Base-by-base conservation (phyloP, 441 rosid species). In the Corymbia citriodora region DNA sequence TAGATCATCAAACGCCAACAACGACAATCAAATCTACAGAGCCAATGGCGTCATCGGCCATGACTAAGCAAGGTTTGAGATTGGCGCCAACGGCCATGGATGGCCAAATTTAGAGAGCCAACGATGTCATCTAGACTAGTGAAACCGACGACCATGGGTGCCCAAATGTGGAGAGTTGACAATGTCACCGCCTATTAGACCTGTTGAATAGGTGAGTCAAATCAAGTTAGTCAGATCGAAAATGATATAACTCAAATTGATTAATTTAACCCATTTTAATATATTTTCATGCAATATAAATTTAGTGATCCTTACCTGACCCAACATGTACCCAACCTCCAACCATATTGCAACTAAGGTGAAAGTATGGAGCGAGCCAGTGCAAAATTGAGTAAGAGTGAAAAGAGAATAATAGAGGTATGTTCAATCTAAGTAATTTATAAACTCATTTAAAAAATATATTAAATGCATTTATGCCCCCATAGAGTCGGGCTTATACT, bases 221-320 rank as follows among this genome's bases (percentile, higher is more conserved):
- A n/a, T 25, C 0, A 1, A 23, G 6, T 10, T 0, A 14, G 5
- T 59, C 0, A 10, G 3, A 2, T 59, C 0, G 25, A 10, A 25
- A 59, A 59, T 59, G 14, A 0, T 59, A 9, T 59, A 14, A 59
- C 25, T 29, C n/a, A 59, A 59, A 59, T 10, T 59, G 14, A 59
- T 3, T 59, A 10, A 59, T 59, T 59, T 59, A 59, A 59, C n/a
- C 10, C 10, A 14, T 59, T 29, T 25, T 59, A 29, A 25, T 59
- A 3, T 59, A 59, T 59, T 59, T 49, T 59, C 65, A 59, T 59
- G 11, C 0, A 10, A 59, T 59, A 59, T 59, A 25, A 0, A 59
- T 59, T 0, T 59, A 59, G 7, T 1, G 0, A 59, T 29, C 9
- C 65, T 25, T 59, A 59, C 1, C 11, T 59, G 7, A 59, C 1